Percentiles rank a stretch among this genome's conserved stretches.
phyloP scores from a whole-genome alignment of 371 early-diverging fungal species.

The Choanephora cucurbitarum region DNA sequence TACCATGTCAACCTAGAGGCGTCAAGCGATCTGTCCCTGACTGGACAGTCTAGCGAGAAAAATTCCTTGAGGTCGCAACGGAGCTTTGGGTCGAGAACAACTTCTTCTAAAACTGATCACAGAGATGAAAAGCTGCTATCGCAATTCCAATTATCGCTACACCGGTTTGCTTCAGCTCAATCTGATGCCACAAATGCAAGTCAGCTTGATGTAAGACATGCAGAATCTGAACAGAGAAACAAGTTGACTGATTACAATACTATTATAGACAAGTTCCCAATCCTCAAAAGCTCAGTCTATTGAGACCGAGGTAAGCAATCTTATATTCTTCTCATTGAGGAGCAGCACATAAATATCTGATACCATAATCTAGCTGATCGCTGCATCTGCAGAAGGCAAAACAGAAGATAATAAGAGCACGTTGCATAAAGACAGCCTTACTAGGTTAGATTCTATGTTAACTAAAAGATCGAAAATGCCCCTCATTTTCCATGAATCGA shows the following conservation, averaged over 20 bases:
- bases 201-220: neutral
- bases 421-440: neutral
- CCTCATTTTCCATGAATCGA: slow-evolving; percentile 8
- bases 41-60: slow-evolving; percentile 1
- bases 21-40: slow-evolving; percentile 1
- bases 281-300: slow-evolving; percentile 19
- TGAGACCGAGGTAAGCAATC: slow-evolving; percentile 11
- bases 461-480: slow-evolving; percentile 9
- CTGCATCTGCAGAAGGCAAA: neutral
- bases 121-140: neutral
- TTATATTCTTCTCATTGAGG: neutral
- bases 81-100: slow-evolving; percentile 16
- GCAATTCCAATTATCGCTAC: slow-evolving; percentile 1
- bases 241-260: neutral
- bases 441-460: slow-evolving; percentile 1
- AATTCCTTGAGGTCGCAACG: slow-evolving; percentile 18
- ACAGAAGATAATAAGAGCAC: neutral
- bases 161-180: slow-evolving; percentile 5
- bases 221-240: too few relatives aligned
- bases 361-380: neutral
- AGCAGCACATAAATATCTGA: too few relatives aligned
- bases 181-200: neutral
- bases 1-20: slow-evolving; percentile 11
- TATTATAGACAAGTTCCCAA: slow-evolving; percentile 22
- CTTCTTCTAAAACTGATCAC: slow-evolving; percentile 1